Evolutionary conservation across 495 filamentous ascomycete species (phyloP).

Genomic region (Xylaria acuta): DNA sequence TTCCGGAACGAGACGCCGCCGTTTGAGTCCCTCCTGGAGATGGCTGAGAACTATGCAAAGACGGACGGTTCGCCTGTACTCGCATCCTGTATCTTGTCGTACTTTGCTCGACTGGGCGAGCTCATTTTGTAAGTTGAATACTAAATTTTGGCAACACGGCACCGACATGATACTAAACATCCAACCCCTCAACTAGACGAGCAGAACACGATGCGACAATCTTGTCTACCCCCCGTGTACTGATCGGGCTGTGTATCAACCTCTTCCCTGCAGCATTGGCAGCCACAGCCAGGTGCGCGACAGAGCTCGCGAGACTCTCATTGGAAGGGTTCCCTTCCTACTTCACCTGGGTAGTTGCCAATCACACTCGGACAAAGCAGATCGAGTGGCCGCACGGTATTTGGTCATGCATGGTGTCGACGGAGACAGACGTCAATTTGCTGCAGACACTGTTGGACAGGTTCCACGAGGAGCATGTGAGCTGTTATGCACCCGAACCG

Average conservation of each 20-base stretch:
- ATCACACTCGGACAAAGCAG: constrained; percentile 23
- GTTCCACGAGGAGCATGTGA: constrained; percentile 25
- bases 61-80: constrained; percentile 27
- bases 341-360: constrained; percentile 20
- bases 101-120: constrained; percentile 29
- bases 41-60: constrained; percentile 22
- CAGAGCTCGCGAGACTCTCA: constrained; percentile 24
- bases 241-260: constrained; percentile 25
- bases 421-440: not conserved
- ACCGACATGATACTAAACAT: not conserved
- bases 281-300: constrained; percentile 21
- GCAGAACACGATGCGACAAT: constrained; percentile 23
- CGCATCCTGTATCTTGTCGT: constrained; percentile 18
- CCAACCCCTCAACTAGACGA: constrained; percentile 1
- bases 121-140: constrained; percentile 23
- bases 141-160: not conserved
- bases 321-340: constrained; percentile 27
- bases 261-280: constrained; percentile 25
- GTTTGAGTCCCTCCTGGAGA: constrained; percentile 26
- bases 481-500: not conserved
- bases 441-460: constrained; percentile 23
- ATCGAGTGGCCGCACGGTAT: constrained; percentile 24
- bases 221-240: constrained; percentile 9
- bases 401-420: constrained; percentile 24
- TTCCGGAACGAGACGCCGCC: constrained; percentile 14